Base-by-base conservation (phyloP, 2,329 filamentous ascomycete genomes). In the Talaromyces sp. region DNA sequence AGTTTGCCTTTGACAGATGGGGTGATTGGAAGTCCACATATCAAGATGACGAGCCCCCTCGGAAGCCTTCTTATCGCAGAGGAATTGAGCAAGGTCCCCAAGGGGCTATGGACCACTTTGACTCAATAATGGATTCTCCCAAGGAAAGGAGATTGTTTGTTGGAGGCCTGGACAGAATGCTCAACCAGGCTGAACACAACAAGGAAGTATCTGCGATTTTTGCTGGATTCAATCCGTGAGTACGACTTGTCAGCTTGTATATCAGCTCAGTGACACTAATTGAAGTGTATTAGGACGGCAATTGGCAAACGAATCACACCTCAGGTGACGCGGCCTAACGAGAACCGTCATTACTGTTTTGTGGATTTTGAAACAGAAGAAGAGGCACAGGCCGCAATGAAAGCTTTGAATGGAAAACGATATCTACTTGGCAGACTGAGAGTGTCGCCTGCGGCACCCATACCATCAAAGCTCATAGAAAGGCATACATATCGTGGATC, bases 261-360 rank as follows among this genome's bases (percentile, higher is more conserved):
- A 2, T 41, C 8, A 19, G 17, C 13, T 22, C 17, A 14, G 5
- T 19, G 13, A 22, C 24, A 19, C 22, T 41, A 14, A 41, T 22
- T 6, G 9, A 10, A 22, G n/a, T 37, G 8, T 22, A 41, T 14
- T 27, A 41, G 39, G 39, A 41, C 39, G 20, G 39, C 39, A 19
- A 20, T 41, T 41, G 39, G 39, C 10, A 19, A 46, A 22, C 29
- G 30, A 16, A 22, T 46, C 43, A 46, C 29, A 22, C 43, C 43
- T 11, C 43, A 36, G 16, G 30, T 36, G 43, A 46, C 11, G 4
- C 19, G 14, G 30, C 11, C 32, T 14, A 36, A 8, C n/a, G 22
- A 22, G 30, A 14, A 46, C 14, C 43, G 35, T 20, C 43, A 46
- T 17, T 46, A 46, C 43, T 46, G 43, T 17, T 46, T 46, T 22